These are phyloP conservation scores for Rhodosporidiobolus odoratus DNA, from an alignment of 768 basidiomycete species.

Conservation along the genomic window DNA sequence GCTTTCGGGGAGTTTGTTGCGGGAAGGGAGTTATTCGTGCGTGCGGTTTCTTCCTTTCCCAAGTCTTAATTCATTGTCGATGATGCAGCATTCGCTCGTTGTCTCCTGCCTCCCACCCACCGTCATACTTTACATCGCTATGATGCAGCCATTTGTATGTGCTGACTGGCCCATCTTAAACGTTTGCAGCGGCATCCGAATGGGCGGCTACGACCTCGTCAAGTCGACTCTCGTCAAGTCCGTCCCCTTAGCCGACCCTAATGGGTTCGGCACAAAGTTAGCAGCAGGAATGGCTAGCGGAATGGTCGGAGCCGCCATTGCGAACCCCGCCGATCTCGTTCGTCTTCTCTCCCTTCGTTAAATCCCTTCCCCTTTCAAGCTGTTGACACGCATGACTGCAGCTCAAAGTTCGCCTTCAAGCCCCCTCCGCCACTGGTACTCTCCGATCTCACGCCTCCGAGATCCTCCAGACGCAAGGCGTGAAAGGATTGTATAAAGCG, in stretches of 20 bases:
- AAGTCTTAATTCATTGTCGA: background rate
- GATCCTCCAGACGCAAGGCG: conserved; percentile 6
- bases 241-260: conserved; percentile 20
- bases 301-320: conserved; percentile 40
- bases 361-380: background rate
- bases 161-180: too few relatives aligned
- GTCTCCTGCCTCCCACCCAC: too few relatives aligned
- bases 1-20: conserved; percentile 22
- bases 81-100: too few relatives aligned
- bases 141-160: too few relatives aligned
- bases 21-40: conserved; percentile 31
- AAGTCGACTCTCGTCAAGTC: conserved; percentile 26
- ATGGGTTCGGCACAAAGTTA: conserved; percentile 34
- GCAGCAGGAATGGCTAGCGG: conserved; percentile 35
- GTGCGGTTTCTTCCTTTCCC: background rate
- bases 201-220: conserved; percentile 41
- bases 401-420: conserved; percentile 42
- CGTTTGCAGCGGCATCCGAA: conserved; percentile 35
- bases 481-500: conserved; percentile 39
- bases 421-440: conserved; percentile 26
- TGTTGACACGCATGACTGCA: background rate
- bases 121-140: too few relatives aligned
- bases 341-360: background rate
- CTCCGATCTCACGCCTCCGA: conserved; percentile 16
- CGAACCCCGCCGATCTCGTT: conserved; percentile 40